Base-by-base conservation (phyloP, 1,284 basidiomycete species). In the Phaffia rhodozyma region DNA sequence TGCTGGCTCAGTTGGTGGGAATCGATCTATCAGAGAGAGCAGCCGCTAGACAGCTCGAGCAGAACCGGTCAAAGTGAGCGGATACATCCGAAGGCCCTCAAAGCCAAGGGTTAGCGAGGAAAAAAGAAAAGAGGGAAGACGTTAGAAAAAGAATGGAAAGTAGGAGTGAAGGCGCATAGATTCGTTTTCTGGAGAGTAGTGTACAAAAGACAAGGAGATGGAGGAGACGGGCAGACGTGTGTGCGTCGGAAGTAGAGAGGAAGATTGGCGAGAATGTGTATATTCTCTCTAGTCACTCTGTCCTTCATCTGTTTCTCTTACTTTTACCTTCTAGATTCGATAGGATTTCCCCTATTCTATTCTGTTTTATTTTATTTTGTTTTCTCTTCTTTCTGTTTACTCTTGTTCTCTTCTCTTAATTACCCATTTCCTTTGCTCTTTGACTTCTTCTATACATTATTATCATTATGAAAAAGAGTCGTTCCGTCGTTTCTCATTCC, bases 161-260 rank as follows among this genome's bases (percentile, higher is more conserved):
- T 16, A 43, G 38, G 38, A 43, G 38, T 5, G 6, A 43, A 16
- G 38, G 38, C 38, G 7, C 13, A 11, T 7, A 43, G 5, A 16
- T 43, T 43, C 13, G 16, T 11, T 43, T 16, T 7, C 16, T 16
- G 38, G 13, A 43, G 38, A 43, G 38, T 16, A 43, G 38, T 43
- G 5, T 43, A 43, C 38, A 16, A 43, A 43, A 11, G 13, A 43
- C 38, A 43, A 7, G 13, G 16, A 7, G 38, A 11, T 43, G 38
- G 38, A 34, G 79, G 82, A 5, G 86, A 69, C 77, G 88, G 3
- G 92, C 91, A 43, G 38, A 11, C 38, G 5, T 43, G 38, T 43
- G 13, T 16, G 13, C 16, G 13, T 43, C 16, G 63, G 30, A 60
- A 18, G 23, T 21, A 20, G 52, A 64, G 47, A 49, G 48, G 52